Conservation (phyloP, 768 basidiomycete species). For the Austroboletus eburneus region DNA sequence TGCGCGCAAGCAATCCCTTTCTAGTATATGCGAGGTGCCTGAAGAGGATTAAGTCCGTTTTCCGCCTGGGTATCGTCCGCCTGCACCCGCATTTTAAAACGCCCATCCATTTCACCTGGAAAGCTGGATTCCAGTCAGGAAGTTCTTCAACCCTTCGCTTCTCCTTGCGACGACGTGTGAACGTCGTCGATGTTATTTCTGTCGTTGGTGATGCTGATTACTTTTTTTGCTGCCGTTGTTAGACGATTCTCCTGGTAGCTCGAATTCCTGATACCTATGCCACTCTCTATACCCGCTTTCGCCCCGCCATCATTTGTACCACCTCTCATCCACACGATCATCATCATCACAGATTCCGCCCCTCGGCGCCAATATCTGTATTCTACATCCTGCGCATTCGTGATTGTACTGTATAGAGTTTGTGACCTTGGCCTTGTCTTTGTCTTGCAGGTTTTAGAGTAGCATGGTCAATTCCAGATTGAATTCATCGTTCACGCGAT, state of each 20-base stretch:
- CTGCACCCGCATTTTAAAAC: neutral
- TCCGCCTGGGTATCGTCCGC: neutral
- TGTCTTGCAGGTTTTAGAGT: neutral
- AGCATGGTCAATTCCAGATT: neutral
- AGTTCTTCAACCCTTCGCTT: conserved; percentile 7
- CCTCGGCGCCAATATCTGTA: conserved; percentile 16
- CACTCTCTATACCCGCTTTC: conserved; percentile 25
- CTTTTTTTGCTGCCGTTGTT: conserved; percentile 17
- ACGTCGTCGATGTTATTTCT: conserved; percentile 7
- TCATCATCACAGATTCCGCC: conserved; percentile 11
- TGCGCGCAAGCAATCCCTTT: conserved; percentile 28
- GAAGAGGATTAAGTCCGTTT: conserved; percentile 25
- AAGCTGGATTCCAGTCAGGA: conserved; percentile 18
- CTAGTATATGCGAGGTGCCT: conserved; percentile 31
- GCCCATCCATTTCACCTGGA: conserved; percentile 7
- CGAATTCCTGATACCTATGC: conserved; percentile 30
- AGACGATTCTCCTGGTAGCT: conserved; percentile 13
- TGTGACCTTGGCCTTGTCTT: neutral
- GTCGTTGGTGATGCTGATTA: conserved; percentile 22
- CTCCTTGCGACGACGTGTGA: conserved; percentile 9
- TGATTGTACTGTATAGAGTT: conserved; percentile 16
- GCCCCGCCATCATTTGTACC: conserved; percentile 25
- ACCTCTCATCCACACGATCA: conserved; percentile 19
- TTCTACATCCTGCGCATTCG: conserved; percentile 6
- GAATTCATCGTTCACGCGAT: neutral